Evolutionary conservation across 106 monocot species (phyloP), one percentile per base, ranked within the genome.

Genomic region (Dioscorea dumetorum): DNA sequence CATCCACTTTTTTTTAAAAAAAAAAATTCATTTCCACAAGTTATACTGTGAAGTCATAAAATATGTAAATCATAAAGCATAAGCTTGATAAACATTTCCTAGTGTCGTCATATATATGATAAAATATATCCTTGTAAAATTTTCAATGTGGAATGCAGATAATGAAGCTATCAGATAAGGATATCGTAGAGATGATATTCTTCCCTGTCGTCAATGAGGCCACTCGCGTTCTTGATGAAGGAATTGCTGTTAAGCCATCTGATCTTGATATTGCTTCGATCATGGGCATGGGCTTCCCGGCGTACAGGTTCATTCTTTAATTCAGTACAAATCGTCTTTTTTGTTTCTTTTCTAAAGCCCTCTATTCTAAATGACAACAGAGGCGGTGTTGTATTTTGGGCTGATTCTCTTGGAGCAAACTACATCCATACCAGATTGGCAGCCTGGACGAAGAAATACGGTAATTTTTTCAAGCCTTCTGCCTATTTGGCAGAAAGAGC

Each of bases 261-360:
- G 94, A 95, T 67, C 91, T 95, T 4, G 94, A 95, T 23, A 81
- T 95, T 60, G 94, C 94, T 23, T 78, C 91, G 22, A 80, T 95
- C 67, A 87, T 91, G 77, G 94, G 94, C 79, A 95, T 95, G 94
- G 94, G 94, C 0, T 95, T 95, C 62, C 94, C 94, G 48, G 76
- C 94, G 62, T 91, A 85, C 73, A 88, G 90, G 90, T 94, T n/a
- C 20, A 19, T 75, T 57, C 61, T 59, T 20, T 33, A 58, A 52
- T 8, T 33, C 19, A 31, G 19, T 62, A 35, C 8, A 1, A 62
- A 22, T 48, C 10, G n/a, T 15, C 61, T 23, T 5, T 32, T 67
- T 33, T 28, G 33, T 20, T 69, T 33, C 22, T n/a, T 33, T 32
- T 52, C 11, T 33, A 31, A 57, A 51, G 33, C 33, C n/a, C 50